Evolutionary conservation across 2,329 filamentous ascomycete genomes (phyloP), one percentile per base, ranked within the genome.

Genomic region (Pestalotiopsis sp.): DNA sequence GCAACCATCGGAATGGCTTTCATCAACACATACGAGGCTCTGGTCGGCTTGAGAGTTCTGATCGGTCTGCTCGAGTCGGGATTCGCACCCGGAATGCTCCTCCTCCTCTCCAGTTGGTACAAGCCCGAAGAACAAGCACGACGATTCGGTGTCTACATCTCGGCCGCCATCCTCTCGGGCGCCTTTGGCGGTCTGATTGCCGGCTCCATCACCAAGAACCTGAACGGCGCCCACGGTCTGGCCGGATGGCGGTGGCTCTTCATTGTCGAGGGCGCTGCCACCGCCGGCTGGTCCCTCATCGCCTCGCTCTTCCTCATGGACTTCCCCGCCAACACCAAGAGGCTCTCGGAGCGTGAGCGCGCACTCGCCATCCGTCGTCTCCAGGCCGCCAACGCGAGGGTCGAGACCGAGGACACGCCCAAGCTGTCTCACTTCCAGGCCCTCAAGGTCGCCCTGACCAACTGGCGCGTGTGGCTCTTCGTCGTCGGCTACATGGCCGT

Each of bases 91-190:
- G 89, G 88, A 7, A 85, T 92, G 78, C 71, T 87, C 74, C 68
- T 86, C 78, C 89, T 92, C 69, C 82, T 93, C 0, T 90, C 87
- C 0, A 91, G 88, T 70, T 93, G 91, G 91, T 93, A 93, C 68
- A 79, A 78, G 70, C 72, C 73, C 25, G 71, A 71, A 3, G 78
- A 80, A 67, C 76, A 78, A 72, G 72, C 70, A 41, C 77, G 72
- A 67, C 75, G 78, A 20, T 79, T 79, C 52, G 90, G 90, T 4
- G 88, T 92, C 31, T 93, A 92, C 82, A 93, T 93, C 80, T 91
- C 90, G 0, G 90, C 91, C 0, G 91, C 91, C 1, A 90, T 91
- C 0, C 80, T 93, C 0, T 89, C 90, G 0, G 91, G 91, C 0
- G 91, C 87, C 0, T 91, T 91, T 69, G 89, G 89, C 73, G 89